Percentiles rank a stretch among this genome's conserved stretches.
phyloP scores from a whole-genome alignment of 129 eudicot species.

The Flaveria linearis region DNA sequence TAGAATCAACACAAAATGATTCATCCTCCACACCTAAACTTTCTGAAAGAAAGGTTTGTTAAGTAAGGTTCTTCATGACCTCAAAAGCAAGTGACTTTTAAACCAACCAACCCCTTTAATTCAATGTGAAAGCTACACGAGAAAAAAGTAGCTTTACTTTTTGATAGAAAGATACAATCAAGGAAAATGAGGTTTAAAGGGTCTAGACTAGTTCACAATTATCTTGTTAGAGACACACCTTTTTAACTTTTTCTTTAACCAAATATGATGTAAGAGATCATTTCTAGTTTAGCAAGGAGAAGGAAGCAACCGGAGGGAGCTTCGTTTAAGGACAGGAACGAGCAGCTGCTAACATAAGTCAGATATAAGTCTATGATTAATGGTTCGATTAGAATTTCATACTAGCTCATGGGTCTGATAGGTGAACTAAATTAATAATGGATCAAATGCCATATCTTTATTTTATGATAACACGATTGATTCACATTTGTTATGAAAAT shows the following conservation, averaged over 20 bases:
- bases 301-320: too few species aligned
- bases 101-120: constrained; percentile 29
- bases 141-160: constrained; percentile 25
- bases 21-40: constrained; percentile 8
- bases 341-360: not conserved
- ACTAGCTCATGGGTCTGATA: not conserved
- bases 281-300: too few species aligned
- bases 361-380: not conserved
- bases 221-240: not conserved
- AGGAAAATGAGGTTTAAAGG: constrained; percentile 8
- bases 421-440: not conserved
- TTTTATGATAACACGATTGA: not conserved
- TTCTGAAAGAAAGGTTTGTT: not conserved
- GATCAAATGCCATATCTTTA: not conserved
- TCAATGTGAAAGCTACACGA: constrained; percentile 32
- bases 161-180: constrained; percentile 20
- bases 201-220: constrained; percentile 1
- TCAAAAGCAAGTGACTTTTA: constrained; percentile 41
- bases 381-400: not conserved
- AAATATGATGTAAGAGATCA: too few species aligned
- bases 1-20: constrained; percentile 25
- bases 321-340: too few species aligned
- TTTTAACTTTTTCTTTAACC: not conserved
- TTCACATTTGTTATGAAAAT: constrained; percentile 6
- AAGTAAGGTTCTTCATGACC: constrained; percentile 27